Conservation (phyloP, 306 rosid species). For the Dalbergia cultrata region DNA sequence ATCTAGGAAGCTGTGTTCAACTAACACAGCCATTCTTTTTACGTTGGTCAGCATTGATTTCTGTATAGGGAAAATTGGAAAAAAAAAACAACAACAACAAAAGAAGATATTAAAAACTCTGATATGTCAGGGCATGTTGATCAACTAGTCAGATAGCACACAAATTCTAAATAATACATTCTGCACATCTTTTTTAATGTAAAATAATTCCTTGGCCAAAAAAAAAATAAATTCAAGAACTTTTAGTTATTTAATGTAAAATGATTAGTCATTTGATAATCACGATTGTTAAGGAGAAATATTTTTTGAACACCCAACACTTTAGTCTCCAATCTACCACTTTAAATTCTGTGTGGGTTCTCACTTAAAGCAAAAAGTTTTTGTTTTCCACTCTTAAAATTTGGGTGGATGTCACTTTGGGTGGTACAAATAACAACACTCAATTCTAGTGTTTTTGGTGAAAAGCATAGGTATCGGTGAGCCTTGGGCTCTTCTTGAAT, state of each 20-base stretch:
- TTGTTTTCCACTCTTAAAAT: too few relatives aligned
- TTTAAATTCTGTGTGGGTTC: too few relatives aligned
- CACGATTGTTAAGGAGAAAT: too few relatives aligned
- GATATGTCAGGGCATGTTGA: not conserved
- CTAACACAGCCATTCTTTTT: conserved; percentile 62
- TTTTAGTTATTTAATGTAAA: not conserved
- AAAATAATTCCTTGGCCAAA: not conserved
- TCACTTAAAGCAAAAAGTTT: too few relatives aligned
- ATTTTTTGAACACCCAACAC: too few relatives aligned
- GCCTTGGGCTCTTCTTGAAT: not conserved
- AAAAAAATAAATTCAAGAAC: not conserved
- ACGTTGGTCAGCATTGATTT: conserved; percentile 60
- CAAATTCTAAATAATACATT: too few relatives aligned
- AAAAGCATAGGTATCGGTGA: too few relatives aligned
- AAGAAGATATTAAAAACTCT: not conserved
- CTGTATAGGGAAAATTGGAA: conserved; percentile 43
- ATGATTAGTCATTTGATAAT: not conserved
- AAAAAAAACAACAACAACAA: not conserved
- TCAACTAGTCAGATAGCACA: not conserved
- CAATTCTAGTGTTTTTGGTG: too few relatives aligned
- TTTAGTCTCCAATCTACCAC: too few relatives aligned
- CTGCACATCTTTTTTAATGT: not conserved
- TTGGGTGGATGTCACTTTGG: too few relatives aligned
- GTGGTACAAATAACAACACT: too few relatives aligned
- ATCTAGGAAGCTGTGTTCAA: conserved; percentile 67